Evolutionary conservation across 2,329 filamentous ascomycete genomes (phyloP).

Genomic region (Mycogone perniciosa): DNA sequence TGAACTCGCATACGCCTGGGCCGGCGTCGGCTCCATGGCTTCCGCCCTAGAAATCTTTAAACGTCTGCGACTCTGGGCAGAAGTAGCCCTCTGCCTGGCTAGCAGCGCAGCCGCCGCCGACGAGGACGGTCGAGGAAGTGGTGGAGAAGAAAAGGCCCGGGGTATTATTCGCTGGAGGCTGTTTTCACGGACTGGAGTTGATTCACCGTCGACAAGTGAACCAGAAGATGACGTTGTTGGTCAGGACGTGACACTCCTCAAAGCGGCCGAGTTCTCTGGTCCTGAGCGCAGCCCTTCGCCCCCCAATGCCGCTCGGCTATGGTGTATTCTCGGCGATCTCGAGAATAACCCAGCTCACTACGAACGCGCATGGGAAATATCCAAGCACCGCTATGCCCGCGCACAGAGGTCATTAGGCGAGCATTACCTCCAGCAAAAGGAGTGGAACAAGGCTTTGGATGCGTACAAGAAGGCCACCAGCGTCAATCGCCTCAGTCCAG

Average conservation of each 20-base stretch:
- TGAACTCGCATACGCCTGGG: constrained; percentile 90
- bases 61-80: constrained; percentile 85
- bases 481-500: constrained; percentile 73
- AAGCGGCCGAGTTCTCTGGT: constrained; percentile 48
- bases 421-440: constrained; percentile 60
- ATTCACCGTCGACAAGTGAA: constrained; percentile 24
- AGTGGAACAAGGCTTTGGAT: constrained; percentile 63
- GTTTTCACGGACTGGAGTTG: constrained; percentile 55
- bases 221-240: constrained; percentile 45
- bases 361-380: constrained; percentile 81
- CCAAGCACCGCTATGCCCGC: constrained; percentile 70
- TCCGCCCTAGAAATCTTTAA: constrained; percentile 96
- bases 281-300: constrained; percentile 63
- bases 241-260: constrained; percentile 51
- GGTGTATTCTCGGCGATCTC: constrained; percentile 90
- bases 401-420: constrained; percentile 85
- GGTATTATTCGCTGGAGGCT: constrained; percentile 71
- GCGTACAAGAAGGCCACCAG: constrained; percentile 73
- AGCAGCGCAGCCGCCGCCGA: constrained; percentile 52
- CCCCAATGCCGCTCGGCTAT: constrained; percentile 76
- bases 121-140: constrained; percentile 45
- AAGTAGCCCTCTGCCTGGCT: constrained; percentile 85
- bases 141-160: constrained; percentile 72
- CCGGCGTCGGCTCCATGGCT: constrained; percentile 74
- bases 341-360: constrained; percentile 70